Evolutionary conservation across 78 protist species (phyloP), one percentile per base, ranked within the genome.

Genomic region (Trichosphaerium sp.): DNA sequence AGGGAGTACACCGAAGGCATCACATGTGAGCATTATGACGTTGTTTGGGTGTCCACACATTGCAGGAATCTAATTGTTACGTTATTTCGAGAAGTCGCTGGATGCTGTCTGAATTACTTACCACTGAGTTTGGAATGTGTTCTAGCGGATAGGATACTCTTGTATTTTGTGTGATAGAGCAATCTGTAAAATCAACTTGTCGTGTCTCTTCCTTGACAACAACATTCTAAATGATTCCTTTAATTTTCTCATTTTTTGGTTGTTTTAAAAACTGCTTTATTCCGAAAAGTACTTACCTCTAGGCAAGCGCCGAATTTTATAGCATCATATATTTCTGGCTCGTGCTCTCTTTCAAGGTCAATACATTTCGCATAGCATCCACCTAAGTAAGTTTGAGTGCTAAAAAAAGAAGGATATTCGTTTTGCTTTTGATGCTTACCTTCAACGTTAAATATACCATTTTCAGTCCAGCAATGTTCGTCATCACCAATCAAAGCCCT

Each of bases 331-430:
- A 95, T 92, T 64, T 90, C 96, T 54, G 98, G 97, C 77, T 95
- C 98, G 41, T 68, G 69, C 74, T 80, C 88, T 40, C 67, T 54
- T 14, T 80, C 40, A 38, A 95, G 85, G 57, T 78, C 75, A 62
- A 88, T 84, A 71, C 78, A 55, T 87, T 95, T 95, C 54, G 98
- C 98, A 41, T 95, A 95, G 90, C 98, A 95, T 41, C 98, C 98
- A n/a, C n/a, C n/a, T n/a, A n/a, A n/a, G n/a, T n/a, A n/a, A n/a
- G n/a, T n/a, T n/a, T n/a, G n/a, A n/a, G n/a, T n/a, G n/a, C n/a
- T n/a, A n/a, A n/a, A n/a, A n/a, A n/a, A n/a, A n/a, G n/a, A n/a
- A n/a, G n/a, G n/a, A n/a, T n/a, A n/a, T n/a, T n/a, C n/a, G n/a
- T n/a, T n/a, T n/a, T n/a, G n/a, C n/a, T n/a, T n/a, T n/a, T n/a